Evolutionary conservation across 1,284 basidiomycete genomes (phyloP), one percentile per base, ranked within the genome.

Genomic region (Ustilago tritici): DNA sequence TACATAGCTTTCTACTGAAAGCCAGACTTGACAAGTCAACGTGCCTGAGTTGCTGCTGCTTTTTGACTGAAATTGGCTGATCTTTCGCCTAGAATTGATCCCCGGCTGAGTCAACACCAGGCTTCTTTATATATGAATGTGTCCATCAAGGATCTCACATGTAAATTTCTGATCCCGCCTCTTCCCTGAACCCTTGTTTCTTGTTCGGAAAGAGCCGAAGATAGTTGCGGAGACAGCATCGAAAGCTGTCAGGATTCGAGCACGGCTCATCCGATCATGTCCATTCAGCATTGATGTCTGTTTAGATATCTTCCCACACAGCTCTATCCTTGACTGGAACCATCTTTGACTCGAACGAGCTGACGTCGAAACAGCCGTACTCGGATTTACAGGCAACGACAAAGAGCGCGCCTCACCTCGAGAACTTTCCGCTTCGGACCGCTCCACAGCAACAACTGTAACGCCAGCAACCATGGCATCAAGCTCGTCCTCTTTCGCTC

Each of bases 401-500:
- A 28, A 28, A 28, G 23, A 28, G 23, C 23, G 23, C 23, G 23
- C 23, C 40, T 38, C 5, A 10, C 36, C 36, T 41, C 14, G 23
- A 17, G 11, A 40, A 40, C 38, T 17, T 40, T 40, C 4, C 11
- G 11, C 38, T 17, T 40, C 4, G 38, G 15, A 40, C 38, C 38
- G 2, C 15, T 10, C 2, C 38, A 40, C 38, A 40, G 38, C 38
- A 40, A 49, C 49, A 19, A 17, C 43, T 19, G 7, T 1, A 40
- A 54, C 31, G 3, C 34, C 1, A 38, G 23, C 56, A 38, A 46
- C 14, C 28, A 70, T 70, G 68, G 54, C 58, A 17, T 61, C 58
- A 14, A 46, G 53, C 3, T 53, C 57, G 23, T 58, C 68, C 4
- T 58, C 55, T n/a, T 35, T 71, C 31, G 32, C 34, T 40, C 70